Base-by-base conservation (phyloP, 805 yeast species). In the Naumovozyma castellii region DNA sequence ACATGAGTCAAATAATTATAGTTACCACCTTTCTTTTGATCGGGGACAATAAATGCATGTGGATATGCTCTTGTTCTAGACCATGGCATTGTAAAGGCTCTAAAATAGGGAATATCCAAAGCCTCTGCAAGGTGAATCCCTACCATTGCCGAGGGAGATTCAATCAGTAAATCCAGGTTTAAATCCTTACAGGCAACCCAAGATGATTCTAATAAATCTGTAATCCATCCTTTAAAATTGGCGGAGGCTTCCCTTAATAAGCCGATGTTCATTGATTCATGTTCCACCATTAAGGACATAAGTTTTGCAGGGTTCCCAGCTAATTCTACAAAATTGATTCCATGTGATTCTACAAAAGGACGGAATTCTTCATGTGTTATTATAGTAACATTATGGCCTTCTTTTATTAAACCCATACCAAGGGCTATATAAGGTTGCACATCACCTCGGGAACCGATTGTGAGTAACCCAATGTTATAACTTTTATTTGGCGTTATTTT, bases 1-100 rank as follows among this genome's bases (percentile, higher is more conserved):
- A 87, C 90, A 62, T 90, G 95, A 0, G 97, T 87, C 64, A 90
- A 68, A 54, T 85, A 84, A 56, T 90, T 90, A 62, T 90, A 90
- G 8, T 88, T 81, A 2, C 97, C 96, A 9, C 96, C 96, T 57
- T 82, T 73, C 55, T 82, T 85, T 61, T 84, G 94, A 44, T 87
- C 96, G 0, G 97, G 96, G 5, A 85, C 95, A 56, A 88, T 77
- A 47, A 90, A 87, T 0, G 97, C 97, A 67, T 90, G 97, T 1
- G 97, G 97, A 56, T 90, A 90, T 0, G 96, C 94, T 49, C 94
- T 71, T 1, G 97, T 88, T 44, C 95, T 66, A 0, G 97, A 85
- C 97, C 97, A 90, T 0, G 97, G 97, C 97, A 90, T 90, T 0
- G 97, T 90, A 57, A 90, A 90, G 0, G 97, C 97, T 51, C 97